These are phyloP conservation scores for Vitis riparia DNA, from an alignment of 164 flowering plant genomes.

Conservation along the genomic window DNA sequence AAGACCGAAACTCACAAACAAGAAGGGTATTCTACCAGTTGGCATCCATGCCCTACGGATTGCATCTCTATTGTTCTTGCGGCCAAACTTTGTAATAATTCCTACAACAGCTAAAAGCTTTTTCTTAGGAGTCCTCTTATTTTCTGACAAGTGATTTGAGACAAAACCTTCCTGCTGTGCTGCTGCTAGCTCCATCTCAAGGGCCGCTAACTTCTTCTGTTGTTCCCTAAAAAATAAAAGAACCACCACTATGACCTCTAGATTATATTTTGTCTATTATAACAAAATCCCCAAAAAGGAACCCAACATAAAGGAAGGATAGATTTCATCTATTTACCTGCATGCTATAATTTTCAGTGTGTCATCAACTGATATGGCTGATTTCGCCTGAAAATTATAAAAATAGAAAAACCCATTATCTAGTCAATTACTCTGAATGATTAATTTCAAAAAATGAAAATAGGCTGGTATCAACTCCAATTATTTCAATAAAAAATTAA, in stretches of 20 bases:
- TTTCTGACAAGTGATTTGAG: slow-evolving; percentile 44
- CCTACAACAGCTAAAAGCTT: slow-evolving; percentile 71
- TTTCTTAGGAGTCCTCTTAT: slow-evolving; percentile 43
- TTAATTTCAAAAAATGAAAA: too few species aligned
- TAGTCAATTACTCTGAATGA: not conserved
- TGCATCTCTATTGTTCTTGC: slow-evolving; percentile 74
- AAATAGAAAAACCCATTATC: slow-evolving; percentile 12
- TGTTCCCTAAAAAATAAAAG: slow-evolving; percentile 63
- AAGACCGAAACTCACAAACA: slow-evolving; percentile 3
- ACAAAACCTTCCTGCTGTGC: slow-evolving; percentile 79
- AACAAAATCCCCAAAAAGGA: too few species aligned
- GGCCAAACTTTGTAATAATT: slow-evolving; percentile 73
- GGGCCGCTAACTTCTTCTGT: slow-evolving; percentile 67
- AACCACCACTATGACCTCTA: not conserved
- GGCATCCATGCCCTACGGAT: slow-evolving; percentile 95
- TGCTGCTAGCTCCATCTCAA: slow-evolving; percentile 75
- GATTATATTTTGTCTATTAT: not conserved
- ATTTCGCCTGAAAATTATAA: slow-evolving; percentile 48
- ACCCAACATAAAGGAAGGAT: not conserved
- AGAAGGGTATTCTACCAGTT: slow-evolving; percentile 49
- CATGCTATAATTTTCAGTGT: slow-evolving; percentile 80
- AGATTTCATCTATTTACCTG: slow-evolving; percentile 44
- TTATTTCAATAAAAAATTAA: too few species aligned
- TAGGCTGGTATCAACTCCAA: too few species aligned
- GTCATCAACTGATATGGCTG: slow-evolving; percentile 91